phyloP scores from a whole-genome alignment of 768 basidiomycete genomes.

The Coprinopsis cinerea region DNA sequence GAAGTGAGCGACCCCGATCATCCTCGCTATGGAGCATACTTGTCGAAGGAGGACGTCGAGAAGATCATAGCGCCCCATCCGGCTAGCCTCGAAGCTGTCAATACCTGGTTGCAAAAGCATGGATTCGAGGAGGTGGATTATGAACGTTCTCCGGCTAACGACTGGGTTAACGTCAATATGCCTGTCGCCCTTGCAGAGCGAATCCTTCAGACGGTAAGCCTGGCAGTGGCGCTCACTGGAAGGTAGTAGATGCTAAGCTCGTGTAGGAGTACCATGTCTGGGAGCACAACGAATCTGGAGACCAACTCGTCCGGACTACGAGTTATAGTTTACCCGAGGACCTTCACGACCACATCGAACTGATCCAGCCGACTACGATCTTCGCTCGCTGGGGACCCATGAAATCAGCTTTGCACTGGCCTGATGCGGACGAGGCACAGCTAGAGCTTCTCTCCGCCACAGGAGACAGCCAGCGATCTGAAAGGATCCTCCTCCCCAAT shows the following conservation, averaged over 20 bases:
- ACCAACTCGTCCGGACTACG: slow-evolving; percentile 58
- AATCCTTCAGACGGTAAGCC: slow-evolving; percentile 63
- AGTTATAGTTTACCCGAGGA: slow-evolving; percentile 59
- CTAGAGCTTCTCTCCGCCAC: not conserved
- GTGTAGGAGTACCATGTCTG: slow-evolving; percentile 58
- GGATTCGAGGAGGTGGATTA: slow-evolving; percentile 45
- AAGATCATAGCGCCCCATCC: slow-evolving; percentile 52
- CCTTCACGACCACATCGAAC: slow-evolving; percentile 55
- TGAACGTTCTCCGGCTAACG: slow-evolving; percentile 54
- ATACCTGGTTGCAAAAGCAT: slow-evolving; percentile 55
- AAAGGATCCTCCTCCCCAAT: not conserved
- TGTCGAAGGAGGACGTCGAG: slow-evolving; percentile 65
- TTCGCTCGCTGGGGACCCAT: slow-evolving; percentile 45
- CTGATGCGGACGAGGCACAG: slow-evolving; percentile 6
- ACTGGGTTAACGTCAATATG: slow-evolving; percentile 60
- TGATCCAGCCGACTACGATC: slow-evolving; percentile 69
- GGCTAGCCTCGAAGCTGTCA: slow-evolving; percentile 46
- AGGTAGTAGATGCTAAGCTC: not conserved
- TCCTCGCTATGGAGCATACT: slow-evolving; percentile 45
- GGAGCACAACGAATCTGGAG: slow-evolving; percentile 47
- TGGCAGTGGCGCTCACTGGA: not conserved
- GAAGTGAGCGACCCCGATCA: slow-evolving; percentile 57
- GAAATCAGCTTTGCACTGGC: slow-evolving; percentile 31
- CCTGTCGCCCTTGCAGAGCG: slow-evolving; percentile 57
- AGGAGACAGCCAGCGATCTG: not conserved